These are phyloP conservation scores for Waltiozyma sp. DNA, from an alignment of 1,139 yeast genomes.

Conservation along the genomic window DNA sequence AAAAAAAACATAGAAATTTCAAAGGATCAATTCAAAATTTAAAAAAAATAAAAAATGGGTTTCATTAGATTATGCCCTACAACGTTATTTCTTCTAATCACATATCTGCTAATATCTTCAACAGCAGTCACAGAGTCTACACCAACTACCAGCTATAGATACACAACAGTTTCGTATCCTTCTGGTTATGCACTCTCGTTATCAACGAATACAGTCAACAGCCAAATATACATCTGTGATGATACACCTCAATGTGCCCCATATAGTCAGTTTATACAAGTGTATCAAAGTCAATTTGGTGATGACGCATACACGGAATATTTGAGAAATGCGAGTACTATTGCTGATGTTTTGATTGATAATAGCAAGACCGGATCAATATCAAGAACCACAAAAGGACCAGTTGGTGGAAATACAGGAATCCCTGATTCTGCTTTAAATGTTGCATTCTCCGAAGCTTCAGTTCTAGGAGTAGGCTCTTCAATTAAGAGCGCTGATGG, in stretches of 20 bases:
- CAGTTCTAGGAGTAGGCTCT: background rate
- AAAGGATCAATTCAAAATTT: no score
- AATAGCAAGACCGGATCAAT: no score
- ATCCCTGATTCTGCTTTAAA: background rate
- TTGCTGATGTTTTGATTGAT: no score
- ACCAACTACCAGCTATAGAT: background rate
- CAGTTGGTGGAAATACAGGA: background rate
- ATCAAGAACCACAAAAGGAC: background rate
- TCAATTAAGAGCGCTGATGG: no score
- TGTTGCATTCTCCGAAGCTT: background rate
- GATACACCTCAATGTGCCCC: background rate
- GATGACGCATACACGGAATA: background rate
- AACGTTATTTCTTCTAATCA: no score
- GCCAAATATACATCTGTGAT: background rate
- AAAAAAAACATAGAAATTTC: no score
- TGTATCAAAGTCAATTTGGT: background rate
- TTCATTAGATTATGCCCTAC: no score
- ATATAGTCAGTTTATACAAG: background rate
- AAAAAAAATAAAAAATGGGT: no score
- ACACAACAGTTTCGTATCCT: background rate
- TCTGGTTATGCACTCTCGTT: background rate
- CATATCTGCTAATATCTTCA: background rate
- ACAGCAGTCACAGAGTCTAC: background rate
- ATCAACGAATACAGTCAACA: background rate
- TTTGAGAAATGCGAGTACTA: background rate